phyloP scores from a whole-genome alignment of 257 asterid species.

The Nicotiana noctiflora region DNA sequence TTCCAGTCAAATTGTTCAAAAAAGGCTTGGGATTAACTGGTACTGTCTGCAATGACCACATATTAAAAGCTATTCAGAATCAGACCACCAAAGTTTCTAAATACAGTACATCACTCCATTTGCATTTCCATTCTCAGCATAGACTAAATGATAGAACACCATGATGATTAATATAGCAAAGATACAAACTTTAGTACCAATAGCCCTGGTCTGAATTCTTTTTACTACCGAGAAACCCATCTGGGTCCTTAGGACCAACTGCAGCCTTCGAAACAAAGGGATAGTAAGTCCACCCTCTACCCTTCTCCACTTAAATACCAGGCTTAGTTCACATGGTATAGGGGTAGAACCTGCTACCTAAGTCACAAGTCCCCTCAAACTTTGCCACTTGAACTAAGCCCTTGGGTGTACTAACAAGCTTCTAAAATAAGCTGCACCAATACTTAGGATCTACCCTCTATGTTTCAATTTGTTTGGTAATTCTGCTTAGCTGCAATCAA shows the following conservation, averaged over 20 bases:
- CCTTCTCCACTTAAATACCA: too few species aligned
- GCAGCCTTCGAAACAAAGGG: too few species aligned
- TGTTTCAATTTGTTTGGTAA: background rate
- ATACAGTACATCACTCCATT: background rate
- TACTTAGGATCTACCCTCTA: background rate
- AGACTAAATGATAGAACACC: background rate
- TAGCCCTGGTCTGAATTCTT: background rate
- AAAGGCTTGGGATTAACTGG: constrained; percentile 99
- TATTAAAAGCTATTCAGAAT: background rate
- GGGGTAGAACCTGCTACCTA: too few species aligned
- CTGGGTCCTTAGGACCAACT: too few species aligned
- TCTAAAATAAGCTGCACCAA: background rate
- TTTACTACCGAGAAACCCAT: too few species aligned
- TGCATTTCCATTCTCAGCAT: background rate
- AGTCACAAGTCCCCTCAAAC: too few species aligned
- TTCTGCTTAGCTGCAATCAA: too few species aligned
- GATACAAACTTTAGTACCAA: background rate
- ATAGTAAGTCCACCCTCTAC: too few species aligned
- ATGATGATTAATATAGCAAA: background rate
- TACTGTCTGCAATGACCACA: constrained; percentile 55
- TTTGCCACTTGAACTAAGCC: too few species aligned
- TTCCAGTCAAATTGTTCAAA: constrained; percentile 94
- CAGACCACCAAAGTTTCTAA: background rate
- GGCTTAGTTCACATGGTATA: too few species aligned
- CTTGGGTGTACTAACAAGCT: too few species aligned